Evolutionary conservation across 1,284 basidiomycete genomes (phyloP).

Genomic region (Mycena citricolor): DNA sequence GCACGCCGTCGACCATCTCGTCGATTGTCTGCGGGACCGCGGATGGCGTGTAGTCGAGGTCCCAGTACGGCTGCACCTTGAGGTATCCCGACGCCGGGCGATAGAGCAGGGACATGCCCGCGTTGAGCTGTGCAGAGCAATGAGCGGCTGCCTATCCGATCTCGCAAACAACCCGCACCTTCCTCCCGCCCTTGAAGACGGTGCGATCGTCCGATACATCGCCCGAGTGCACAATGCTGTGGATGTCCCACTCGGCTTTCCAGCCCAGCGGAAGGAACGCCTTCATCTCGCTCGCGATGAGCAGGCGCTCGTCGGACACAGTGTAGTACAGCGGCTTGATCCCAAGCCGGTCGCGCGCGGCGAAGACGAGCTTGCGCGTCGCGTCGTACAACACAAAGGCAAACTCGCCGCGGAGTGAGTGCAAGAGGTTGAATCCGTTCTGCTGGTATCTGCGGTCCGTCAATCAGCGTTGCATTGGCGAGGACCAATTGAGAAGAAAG

Average conservation of each 20-base stretch:
- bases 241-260: slow-evolving; percentile 26
- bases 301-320: slow-evolving; percentile 17
- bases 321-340: slow-evolving; percentile 29
- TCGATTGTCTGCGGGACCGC: neutral
- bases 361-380: slow-evolving; percentile 21
- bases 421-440: slow-evolving; percentile 11
- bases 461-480: too few species aligned
- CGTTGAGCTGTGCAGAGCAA: neutral
- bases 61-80: slow-evolving; percentile 4
- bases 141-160: too few species aligned
- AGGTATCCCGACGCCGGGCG: slow-evolving; percentile 2
- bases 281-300: slow-evolving; percentile 28
- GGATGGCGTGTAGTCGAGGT: neutral
- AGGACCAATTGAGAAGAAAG: neutral
- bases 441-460: slow-evolving; percentile 4
- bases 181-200: slow-evolving; percentile 24
- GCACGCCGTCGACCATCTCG: neutral
- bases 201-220: slow-evolving; percentile 25
- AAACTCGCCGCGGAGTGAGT: slow-evolving; percentile 23
- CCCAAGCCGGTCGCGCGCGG: slow-evolving; percentile 26
- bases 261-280: slow-evolving; percentile 25
- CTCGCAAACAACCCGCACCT: slow-evolving; percentile 19
- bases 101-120: neutral
- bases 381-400: slow-evolving; percentile 27
- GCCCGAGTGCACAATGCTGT: slow-evolving; percentile 25